Base-by-base conservation (phyloP, 495 filamentous ascomycete genomes). In the Talaromyces proteolyticus region DNA sequence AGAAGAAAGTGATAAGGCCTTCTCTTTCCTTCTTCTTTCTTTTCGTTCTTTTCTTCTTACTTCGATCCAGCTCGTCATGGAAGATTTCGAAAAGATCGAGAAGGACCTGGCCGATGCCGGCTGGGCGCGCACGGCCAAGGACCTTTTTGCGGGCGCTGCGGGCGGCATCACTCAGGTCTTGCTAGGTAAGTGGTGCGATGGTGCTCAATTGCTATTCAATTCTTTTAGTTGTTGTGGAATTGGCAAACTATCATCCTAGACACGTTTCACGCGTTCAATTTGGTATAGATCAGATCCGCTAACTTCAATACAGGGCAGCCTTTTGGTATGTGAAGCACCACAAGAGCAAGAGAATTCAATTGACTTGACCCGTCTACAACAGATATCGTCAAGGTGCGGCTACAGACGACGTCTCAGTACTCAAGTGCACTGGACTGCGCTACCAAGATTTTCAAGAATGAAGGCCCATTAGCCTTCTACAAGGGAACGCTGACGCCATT, bases 321-420 rank as follows among this genome's bases (percentile, higher is more conserved):
- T 45, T 96, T 97, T 68, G 85, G 83, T 86, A 73, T 49, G 68
- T 66, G 54, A 38, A 18, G 18, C n/a, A n/a, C n/a, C n/a, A n/a
- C n/a, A n/a, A n/a, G n/a, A n/a, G n/a, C n/a, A n/a, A n/a, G n/a
- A n/a, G n/a, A n/a, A n/a, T n/a, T n/a, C n/a, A n/a, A n/a, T n/a
- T n/a, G n/a, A n/a, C n/a, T n/a, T n/a, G n/a, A n/a, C n/a, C n/a
- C n/a, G n/a, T n/a, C n/a, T n/a, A 65, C 53, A 8, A 19, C 57
- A 86, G 93, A 98, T 75, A 98, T 98, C 44, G 87, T 98, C 65
- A 98, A 98, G 77, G 94, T 98, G 52, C 87, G 93, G 37, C 77
- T 98, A 20, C 93, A 98, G 69, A 98, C 93, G 11, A 88, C 83
- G 41, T 81, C 76, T 17, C 75, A 87, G 55, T 94, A 96, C 75